Evolutionary conservation across 768 basidiomycete species (phyloP).

Genomic region (Suillus paluster): DNA sequence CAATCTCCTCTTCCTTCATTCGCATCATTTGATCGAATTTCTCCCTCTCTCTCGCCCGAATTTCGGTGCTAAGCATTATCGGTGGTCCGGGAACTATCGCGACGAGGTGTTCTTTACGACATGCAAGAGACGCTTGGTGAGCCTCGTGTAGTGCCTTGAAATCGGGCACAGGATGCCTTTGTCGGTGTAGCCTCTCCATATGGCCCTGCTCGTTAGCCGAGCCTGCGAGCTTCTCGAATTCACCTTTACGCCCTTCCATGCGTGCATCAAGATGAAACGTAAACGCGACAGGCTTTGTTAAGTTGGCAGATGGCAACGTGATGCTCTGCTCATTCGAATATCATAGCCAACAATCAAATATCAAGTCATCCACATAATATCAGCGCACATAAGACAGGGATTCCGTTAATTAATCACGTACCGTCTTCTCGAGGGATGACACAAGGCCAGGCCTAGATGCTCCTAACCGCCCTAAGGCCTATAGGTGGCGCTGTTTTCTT

Average conservation of each 20-base stretch:
- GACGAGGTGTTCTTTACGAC: slow-evolving; percentile 50
- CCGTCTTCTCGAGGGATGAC: slow-evolving; percentile 34
- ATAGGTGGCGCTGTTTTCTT: slow-evolving; percentile 1
- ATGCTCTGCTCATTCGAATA: slow-evolving; percentile 21
- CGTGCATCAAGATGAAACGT: slow-evolving; percentile 56
- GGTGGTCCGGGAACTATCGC: slow-evolving; percentile 50
- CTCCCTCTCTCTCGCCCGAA: slow-evolving; percentile 62
- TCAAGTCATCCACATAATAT: slow-evolving; percentile 15
- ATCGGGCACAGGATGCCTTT: slow-evolving; percentile 48
- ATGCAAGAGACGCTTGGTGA: slow-evolving; percentile 38
- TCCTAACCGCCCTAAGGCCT: slow-evolving; percentile 17
- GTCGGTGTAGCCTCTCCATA: slow-evolving; percentile 23
- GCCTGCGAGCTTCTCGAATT: slow-evolving; percentile 24
- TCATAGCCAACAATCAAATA: slow-evolving; percentile 21
- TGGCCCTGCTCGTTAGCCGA: slow-evolving; percentile 12
- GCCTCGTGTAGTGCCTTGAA: slow-evolving; percentile 59
- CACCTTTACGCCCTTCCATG: slow-evolving; percentile 49
- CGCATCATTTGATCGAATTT: slow-evolving; percentile 63
- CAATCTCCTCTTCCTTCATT: slow-evolving; percentile 59
- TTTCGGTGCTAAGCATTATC: slow-evolving; percentile 55
- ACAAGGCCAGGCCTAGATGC: slow-evolving; percentile 24
- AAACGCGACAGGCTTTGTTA: slow-evolving; percentile 56
- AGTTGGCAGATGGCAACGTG: slow-evolving; percentile 32
- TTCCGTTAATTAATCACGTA: slow-evolving; percentile 33
- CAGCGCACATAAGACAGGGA: slow-evolving; percentile 27